Evolutionary conservation across 2,329 filamentous ascomycete genomes (phyloP).

Genomic region (Aspergillus niger): DNA sequence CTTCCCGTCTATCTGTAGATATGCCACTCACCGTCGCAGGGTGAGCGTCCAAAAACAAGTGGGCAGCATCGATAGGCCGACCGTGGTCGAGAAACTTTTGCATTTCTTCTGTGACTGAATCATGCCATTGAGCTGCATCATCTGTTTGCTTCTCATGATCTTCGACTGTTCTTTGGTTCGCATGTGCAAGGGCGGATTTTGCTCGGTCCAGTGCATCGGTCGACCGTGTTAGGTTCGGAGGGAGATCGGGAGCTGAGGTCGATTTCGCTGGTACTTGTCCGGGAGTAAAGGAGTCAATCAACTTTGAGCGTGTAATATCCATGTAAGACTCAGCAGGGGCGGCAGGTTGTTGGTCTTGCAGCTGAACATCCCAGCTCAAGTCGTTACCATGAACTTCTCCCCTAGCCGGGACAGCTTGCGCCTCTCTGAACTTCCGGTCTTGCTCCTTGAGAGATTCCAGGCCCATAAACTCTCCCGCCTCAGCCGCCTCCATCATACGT

Average conservation of each 20-base stretch:
- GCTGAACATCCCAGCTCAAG: background rate
- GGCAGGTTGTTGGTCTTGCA: background rate
- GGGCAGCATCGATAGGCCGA: slow-evolving; percentile 39
- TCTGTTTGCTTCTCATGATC: background rate
- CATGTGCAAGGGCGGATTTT: background rate
- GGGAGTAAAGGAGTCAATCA: background rate
- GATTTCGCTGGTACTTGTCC: background rate
- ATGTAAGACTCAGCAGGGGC: slow-evolving; percentile 9
- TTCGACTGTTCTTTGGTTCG: background rate
- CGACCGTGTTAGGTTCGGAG: slow-evolving; percentile 3
- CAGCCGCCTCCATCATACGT: slow-evolving; percentile 48
- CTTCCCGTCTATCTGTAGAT: slow-evolving; percentile 31
- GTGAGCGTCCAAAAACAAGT: slow-evolving; percentile 36
- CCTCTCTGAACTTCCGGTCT: slow-evolving; percentile 21
- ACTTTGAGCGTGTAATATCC: background rate
- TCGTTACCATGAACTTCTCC: background rate
- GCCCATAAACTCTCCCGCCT: slow-evolving; percentile 46
- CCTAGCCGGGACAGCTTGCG: slow-evolving; percentile 8
- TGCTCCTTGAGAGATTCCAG: slow-evolving; percentile 39
- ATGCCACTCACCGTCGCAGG: slow-evolving; percentile 24
- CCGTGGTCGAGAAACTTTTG: slow-evolving; percentile 29
- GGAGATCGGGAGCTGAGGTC: background rate
- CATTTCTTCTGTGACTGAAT: slow-evolving; percentile 25
- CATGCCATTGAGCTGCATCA: background rate
- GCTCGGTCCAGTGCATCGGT: slow-evolving; percentile 4